Evolutionary conservation across 2,329 filamentous ascomycete species (phyloP).

Genomic region (Penicillium polonicum): DNA sequence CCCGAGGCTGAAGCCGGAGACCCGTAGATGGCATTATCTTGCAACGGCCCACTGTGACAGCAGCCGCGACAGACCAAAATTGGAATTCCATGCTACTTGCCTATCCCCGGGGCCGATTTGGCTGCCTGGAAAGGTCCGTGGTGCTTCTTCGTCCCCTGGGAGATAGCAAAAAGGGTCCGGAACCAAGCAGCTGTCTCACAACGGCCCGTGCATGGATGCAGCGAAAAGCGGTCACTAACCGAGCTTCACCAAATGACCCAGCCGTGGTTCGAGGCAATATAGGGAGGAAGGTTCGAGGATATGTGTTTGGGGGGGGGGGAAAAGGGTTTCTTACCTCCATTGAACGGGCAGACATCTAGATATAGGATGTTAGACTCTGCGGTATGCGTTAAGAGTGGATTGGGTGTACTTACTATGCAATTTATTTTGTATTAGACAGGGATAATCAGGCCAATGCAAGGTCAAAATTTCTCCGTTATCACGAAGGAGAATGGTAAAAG

Average conservation of each 20-base stretch:
- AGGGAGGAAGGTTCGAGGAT: background rate
- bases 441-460: background rate
- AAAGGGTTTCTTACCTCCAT: conserved; percentile 13
- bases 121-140: conserved; percentile 4
- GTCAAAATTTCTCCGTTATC: background rate
- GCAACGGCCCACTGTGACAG: background rate
- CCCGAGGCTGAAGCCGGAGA: conserved; percentile 1
- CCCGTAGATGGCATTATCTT: background rate
- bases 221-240: conserved; percentile 9
- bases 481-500: conserved; percentile 3
- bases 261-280: background rate
- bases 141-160: conserved; percentile 4
- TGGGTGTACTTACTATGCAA: conserved; percentile 1
- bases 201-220: conserved; percentile 13
- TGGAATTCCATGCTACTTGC: background rate
- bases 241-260: conserved; percentile 6
- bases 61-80: background rate
- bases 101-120: background rate
- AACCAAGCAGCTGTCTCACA: conserved; percentile 21
- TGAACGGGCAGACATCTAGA: conserved; percentile 4
- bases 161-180: conserved; percentile 6
- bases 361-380: background rate
- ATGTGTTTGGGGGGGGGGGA: background rate
- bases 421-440: background rate
- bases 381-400: background rate